These are phyloP conservation scores for Candida sp. DNA, from an alignment of 1,139 yeast species.

Conservation along the genomic window DNA sequence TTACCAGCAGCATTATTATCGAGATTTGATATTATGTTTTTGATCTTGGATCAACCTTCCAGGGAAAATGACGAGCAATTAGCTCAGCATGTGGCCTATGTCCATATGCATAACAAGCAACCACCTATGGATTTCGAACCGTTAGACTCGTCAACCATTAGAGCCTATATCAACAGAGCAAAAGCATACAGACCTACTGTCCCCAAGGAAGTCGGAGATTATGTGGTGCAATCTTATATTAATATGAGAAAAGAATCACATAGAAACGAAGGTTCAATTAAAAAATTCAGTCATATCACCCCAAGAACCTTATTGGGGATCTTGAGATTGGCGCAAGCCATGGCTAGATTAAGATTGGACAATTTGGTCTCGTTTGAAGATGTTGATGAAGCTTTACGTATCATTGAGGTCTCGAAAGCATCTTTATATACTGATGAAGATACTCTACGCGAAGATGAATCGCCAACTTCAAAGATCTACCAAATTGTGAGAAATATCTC, in stretches of 20 bases:
- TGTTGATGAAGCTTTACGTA: constrained; percentile 93
- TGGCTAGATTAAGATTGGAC: constrained; percentile 85
- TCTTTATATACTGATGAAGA: constrained; percentile 62
- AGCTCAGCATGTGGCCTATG: constrained; percentile 93
- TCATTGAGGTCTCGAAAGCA: constrained; percentile 81
- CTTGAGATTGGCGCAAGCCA: constrained; percentile 89
- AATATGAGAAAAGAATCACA: constrained; percentile 91
- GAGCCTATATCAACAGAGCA: constrained; percentile 88
- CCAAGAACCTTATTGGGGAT: constrained; percentile 94
- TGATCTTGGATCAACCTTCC: constrained; percentile 82
- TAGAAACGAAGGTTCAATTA: constrained; percentile 70
- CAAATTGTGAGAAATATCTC: constrained; percentile 57
- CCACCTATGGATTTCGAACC: constrained; percentile 79
- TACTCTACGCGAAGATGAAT: constrained; percentile 47
- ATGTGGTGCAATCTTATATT: constrained; percentile 83
- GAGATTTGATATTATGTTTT: constrained; percentile 87
- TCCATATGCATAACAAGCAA: constrained; percentile 89
- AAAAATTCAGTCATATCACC: constrained; percentile 84
- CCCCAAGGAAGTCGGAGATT: constrained; percentile 83
- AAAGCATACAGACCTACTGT: constrained; percentile 83
- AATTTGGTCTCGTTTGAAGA: constrained; percentile 70
- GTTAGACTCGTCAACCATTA: constrained; percentile 71
- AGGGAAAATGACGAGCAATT: constrained; percentile 79
- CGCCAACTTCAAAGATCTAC: constrained; percentile 56
- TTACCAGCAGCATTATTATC: constrained; percentile 96